These are phyloP conservation scores for Plasmodium sp. DNA, from an alignment of 169 alveolate species.

Conservation along the genomic window DNA sequence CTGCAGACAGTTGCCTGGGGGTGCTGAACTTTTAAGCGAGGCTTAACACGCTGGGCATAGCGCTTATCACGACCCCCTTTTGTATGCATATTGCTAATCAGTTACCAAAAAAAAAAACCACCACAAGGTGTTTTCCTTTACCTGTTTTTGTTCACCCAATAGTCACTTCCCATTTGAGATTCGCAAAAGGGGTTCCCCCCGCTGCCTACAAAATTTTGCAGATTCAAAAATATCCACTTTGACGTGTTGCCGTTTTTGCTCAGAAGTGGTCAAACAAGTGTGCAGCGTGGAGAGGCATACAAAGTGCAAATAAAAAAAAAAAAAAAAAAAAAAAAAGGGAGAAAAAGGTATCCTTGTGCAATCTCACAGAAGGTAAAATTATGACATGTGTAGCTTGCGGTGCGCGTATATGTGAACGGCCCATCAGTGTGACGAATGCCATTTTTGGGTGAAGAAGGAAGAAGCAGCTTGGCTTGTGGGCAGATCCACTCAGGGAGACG, in stretches of 20 bases:
- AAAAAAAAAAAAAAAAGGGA: background rate
- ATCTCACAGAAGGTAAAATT: background rate
- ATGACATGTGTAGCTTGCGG: background rate
- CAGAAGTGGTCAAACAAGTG: background rate
- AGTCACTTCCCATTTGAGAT: background rate
- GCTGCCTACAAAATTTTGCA: background rate
- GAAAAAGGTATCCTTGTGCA: background rate
- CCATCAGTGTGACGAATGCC: background rate
- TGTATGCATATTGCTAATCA: background rate
- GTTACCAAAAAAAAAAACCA: background rate
- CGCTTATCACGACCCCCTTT: background rate
- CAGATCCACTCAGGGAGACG: background rate
- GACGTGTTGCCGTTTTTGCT: background rate
- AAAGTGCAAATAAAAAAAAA: background rate
- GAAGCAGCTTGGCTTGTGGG: background rate
- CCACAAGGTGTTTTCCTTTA: background rate
- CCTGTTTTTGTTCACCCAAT: background rate
- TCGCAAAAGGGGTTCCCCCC: background rate
- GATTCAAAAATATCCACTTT: background rate
- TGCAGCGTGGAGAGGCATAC: background rate
- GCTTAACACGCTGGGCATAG: background rate
- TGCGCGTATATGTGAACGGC: background rate
- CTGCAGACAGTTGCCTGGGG: background rate
- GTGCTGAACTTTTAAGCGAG: background rate
- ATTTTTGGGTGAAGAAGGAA: background rate